Conservation (phyloP, 768 basidiomycete genomes). For the Tricholoma hemisulphureum region DNA sequence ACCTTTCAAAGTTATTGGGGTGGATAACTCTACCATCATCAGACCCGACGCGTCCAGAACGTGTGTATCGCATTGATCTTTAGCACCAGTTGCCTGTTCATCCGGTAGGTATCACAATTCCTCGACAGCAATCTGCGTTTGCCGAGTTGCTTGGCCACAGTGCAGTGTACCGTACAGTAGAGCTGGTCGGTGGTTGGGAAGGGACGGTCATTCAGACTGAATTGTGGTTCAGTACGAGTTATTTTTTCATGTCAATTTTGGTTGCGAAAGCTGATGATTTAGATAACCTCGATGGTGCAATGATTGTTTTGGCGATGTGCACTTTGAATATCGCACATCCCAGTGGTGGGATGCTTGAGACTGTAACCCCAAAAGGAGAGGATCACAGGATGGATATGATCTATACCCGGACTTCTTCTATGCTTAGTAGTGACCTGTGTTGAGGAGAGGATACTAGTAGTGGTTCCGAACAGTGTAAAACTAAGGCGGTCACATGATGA, state of each 20-base stretch:
- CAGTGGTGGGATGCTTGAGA: conserved; percentile 16
- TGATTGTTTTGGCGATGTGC: conserved; percentile 31
- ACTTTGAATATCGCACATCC: conserved; percentile 29
- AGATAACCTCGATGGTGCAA: conserved; percentile 46
- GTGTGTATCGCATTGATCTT: conserved; percentile 37
- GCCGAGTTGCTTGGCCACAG: conserved; percentile 21
- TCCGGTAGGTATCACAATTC: conserved; percentile 38
- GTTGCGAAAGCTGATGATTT: neutral
- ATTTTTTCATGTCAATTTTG: neutral
- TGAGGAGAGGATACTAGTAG: too few relatives aligned
- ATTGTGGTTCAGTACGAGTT: conserved; percentile 41
- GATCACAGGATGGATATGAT: too few relatives aligned
- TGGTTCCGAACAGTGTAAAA: too few relatives aligned
- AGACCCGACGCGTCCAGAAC: conserved; percentile 17
- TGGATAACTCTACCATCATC: conserved; percentile 5
- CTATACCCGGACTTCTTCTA: too few relatives aligned
- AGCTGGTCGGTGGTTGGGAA: conserved; percentile 48
- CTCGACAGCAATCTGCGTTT: neutral
- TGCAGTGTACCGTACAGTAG: conserved; percentile 49
- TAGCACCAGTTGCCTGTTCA: conserved; percentile 40
- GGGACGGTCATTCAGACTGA: conserved; percentile 48
- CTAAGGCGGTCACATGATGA: too few relatives aligned
- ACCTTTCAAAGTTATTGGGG: conserved; percentile 25
- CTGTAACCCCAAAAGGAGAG: too few relatives aligned
- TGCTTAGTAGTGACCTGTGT: too few relatives aligned